Evolutionary conservation across 2,329 filamentous ascomycete species (phyloP).

Genomic region (Colletotrichum sp.): DNA sequence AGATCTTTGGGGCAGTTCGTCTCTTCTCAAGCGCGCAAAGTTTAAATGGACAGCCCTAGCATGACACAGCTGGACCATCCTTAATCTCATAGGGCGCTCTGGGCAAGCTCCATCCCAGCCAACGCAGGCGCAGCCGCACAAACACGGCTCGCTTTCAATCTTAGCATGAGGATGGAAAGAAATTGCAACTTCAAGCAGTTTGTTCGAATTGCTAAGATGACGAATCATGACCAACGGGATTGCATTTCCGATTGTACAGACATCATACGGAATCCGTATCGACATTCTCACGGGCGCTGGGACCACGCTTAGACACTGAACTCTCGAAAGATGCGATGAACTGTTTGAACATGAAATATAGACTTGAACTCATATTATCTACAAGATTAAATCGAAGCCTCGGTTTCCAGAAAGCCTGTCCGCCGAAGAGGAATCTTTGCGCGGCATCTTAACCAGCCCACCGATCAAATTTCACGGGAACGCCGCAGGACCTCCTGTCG

Average conservation of each 20-base stretch:
- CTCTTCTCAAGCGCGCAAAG: not conserved
- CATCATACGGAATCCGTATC: fast-evolving
- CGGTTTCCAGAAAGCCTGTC: not conserved
- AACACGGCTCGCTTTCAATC: not conserved
- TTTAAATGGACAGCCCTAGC: not conserved
- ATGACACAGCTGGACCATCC: not conserved
- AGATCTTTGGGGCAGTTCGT: not conserved
- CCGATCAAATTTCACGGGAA: not conserved
- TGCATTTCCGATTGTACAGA: not conserved
- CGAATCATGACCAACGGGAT: not conserved
- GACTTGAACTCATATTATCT: not conserved
- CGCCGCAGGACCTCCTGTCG: not conserved
- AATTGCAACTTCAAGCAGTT: not conserved
- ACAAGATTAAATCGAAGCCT: not conserved
- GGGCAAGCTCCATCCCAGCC: not conserved
- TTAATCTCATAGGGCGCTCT: not conserved
- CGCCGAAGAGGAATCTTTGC: not conserved
- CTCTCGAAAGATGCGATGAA: not conserved
- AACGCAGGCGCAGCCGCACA: not conserved
- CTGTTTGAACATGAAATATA: not conserved
- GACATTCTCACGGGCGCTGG: not conserved
- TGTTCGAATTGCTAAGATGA: not conserved
- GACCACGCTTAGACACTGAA: not conserved
- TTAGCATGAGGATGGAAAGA: not conserved
- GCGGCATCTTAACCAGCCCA: not conserved